Evolutionary conservation across 192 early-diverging fungal species (phyloP), one percentile per base, ranked within the genome.

Genomic region (Martensiomyces pterosporus): DNA sequence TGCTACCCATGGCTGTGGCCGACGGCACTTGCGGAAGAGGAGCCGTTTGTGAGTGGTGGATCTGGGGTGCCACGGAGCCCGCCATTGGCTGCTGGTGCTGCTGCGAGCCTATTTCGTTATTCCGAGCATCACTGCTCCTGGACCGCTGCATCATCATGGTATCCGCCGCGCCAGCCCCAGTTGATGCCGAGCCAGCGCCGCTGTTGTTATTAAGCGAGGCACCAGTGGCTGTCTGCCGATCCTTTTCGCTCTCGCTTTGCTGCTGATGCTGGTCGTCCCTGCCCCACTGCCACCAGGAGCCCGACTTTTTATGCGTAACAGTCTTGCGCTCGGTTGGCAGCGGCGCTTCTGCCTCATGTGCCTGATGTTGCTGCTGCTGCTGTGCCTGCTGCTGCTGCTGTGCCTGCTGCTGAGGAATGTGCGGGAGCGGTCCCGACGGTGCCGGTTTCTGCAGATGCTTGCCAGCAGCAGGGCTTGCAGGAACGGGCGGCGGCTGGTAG

Each of bases 201-300:
- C 6, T 32, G 12, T 32, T 32, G 29, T 32, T 12, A 12, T 12
- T 32, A 5, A 8, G 29, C 29, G 29, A 13, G 10, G n/a, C n/a
- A n/a, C 19, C 22, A 7, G 26, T n/a, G 1, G 39, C 38, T 5
- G 47, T 33, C 40, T 41, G 38, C 17, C 21, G 18, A 13, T 18
- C 16, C 27, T 19, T 18, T 4, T 32, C 14, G 26, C 32, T 27
- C 17, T 25, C 19, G 37, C 32, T 17, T 18, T 13, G 39, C 39
- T 40, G 26, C 18, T 18, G 26, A 26, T 5, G 14, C 16, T 47
- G 5, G 24, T 64, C 67, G 8, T 58, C 49, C 2, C 59, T 23
- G 29, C 57, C 64, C 67, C 67, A 71, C 47, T 71, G 67, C 67
- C 67, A 71, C 67, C 67, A 71, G 15, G 67, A 71, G 3, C 43